A percentile compares a stretch with the other conserved stretches of the same genome.
Conservation (phyloP, 169 alveolate genomes). For the Babesia bigemina region DNA sequence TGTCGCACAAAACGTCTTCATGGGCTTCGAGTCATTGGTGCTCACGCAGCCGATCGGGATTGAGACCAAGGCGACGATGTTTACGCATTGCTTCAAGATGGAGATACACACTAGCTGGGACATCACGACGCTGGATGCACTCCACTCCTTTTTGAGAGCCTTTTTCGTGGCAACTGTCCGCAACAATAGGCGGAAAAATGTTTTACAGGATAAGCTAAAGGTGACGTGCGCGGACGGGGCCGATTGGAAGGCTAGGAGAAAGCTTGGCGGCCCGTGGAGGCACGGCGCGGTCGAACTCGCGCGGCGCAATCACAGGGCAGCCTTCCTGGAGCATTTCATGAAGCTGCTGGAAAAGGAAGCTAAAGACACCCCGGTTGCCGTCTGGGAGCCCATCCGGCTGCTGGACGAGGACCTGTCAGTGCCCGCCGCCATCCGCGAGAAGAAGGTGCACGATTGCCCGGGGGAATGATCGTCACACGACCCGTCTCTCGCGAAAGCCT, state of each 20-base stretch:
- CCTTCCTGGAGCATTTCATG: slow-evolving; percentile 8
- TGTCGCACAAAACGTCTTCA: background rate
- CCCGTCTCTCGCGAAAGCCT: slow-evolving; percentile 55
- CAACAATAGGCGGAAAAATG: background rate
- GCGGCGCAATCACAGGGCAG: background rate
- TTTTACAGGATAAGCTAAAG: background rate
- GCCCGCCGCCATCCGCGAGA: slow-evolving; percentile 1
- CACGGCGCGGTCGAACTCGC: slow-evolving; percentile 7
- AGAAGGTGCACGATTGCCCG: slow-evolving; percentile 52
- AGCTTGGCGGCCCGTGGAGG: background rate
- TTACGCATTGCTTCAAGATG: background rate
- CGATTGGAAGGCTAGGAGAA: slow-evolving; percentile 19
- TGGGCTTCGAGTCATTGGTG: background rate
- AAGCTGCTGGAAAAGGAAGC: background rate
- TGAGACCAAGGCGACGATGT: background rate
- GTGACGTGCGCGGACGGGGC: background rate
- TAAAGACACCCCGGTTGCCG: background rate
- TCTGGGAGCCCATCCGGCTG: background rate
- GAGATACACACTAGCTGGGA: slow-evolving; percentile 26
- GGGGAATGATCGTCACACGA: slow-evolving; percentile 41
- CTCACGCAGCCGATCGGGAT: background rate
- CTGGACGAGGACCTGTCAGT: slow-evolving; percentile 10
- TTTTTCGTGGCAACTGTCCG: background rate
- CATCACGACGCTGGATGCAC: background rate
- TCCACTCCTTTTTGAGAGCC: background rate